Evolutionary conservation across 2,329 filamentous ascomycete species (phyloP).

Genomic region (Talaromyces sp.): DNA sequence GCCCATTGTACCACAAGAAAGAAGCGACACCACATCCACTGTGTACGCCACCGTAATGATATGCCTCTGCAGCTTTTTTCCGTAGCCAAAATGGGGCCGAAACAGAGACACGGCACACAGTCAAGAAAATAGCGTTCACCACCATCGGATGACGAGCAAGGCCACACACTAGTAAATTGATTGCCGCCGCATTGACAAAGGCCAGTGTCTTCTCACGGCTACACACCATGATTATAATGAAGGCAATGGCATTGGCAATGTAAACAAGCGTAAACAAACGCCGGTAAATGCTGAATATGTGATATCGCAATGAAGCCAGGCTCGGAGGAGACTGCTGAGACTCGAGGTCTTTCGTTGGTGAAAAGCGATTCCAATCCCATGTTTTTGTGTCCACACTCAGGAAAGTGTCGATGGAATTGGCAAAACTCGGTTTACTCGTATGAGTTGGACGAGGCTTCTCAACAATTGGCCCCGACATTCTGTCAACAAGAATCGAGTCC

Average conservation of each 20-base stretch:
- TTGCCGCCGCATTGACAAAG: conserved; percentile 46
- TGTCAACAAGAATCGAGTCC: neutral
- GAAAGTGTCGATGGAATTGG: neutral
- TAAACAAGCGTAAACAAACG: conserved; percentile 46
- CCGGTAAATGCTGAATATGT: conserved; percentile 36
- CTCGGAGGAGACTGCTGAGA: neutral
- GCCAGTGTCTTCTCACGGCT: conserved; percentile 36
- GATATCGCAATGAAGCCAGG: conserved; percentile 1
- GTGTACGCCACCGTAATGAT: conserved; percentile 13
- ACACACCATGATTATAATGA: conserved; percentile 39
- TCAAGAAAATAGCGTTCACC: conserved; percentile 53
- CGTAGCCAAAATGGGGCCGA: conserved; percentile 28
- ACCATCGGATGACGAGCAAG: conserved; percentile 56
- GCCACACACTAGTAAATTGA: conserved; percentile 52
- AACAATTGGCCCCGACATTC: neutral
- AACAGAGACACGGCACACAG: conserved; percentile 49
- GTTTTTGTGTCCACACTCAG: conserved; percentile 1
- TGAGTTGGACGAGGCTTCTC: conserved; percentile 1
- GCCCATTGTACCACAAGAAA: conserved; percentile 10
- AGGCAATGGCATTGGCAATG: conserved; percentile 40
- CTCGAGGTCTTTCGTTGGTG: neutral
- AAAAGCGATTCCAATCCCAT: conserved; percentile 1
- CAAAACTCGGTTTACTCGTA: conserved; percentile 1
- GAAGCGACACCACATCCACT: conserved; percentile 9
- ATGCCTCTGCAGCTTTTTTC: conserved; percentile 8